A percentile compares a stretch with the other conserved stretches of the same genome.
phyloP scores from a whole-genome alignment of 176 grass and related monocot genomes.

The Oryza glaberrima region DNA sequence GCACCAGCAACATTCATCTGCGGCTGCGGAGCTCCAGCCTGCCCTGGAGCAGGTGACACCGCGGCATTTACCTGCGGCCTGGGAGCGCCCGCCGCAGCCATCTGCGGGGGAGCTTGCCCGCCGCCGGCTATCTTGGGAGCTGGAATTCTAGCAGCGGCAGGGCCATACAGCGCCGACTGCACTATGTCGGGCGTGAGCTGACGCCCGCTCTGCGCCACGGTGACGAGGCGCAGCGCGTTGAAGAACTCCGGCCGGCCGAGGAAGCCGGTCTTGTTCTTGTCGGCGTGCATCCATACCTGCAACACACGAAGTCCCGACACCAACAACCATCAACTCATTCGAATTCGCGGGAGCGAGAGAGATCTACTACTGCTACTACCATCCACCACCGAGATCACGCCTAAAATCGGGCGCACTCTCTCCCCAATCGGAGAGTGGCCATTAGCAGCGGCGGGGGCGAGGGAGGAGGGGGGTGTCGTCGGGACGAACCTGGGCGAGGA shows the following conservation, averaged over 20 bases:
- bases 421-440: constrained; percentile 6
- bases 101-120: constrained; percentile 46
- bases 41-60: constrained; percentile 31
- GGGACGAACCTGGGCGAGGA: constrained; percentile 77
- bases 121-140: constrained; percentile 74
- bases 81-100: constrained; percentile 42
- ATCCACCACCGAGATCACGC: constrained; percentile 16
- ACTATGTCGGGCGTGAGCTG: constrained; percentile 89
- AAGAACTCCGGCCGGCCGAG: constrained; percentile 94
- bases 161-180: constrained; percentile 88
- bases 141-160: constrained; percentile 87
- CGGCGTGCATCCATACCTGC: constrained; percentile 98
- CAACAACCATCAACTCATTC: background rate
- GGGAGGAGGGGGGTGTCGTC: background rate
- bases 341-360: constrained; percentile 29
- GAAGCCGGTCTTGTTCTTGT: constrained; percentile 92
- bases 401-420: constrained; percentile 5
- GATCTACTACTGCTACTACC: constrained; percentile 35
- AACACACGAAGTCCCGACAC: background rate
- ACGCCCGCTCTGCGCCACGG: constrained; percentile 94
- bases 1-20: constrained; percentile 51
- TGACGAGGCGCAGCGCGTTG: constrained; percentile 91
- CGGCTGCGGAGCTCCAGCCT: constrained; percentile 40
- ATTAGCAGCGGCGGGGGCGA: background rate
- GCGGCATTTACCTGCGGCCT: constrained; percentile 49